Evolutionary conservation across 768 basidiomycete species (phyloP).

Genomic region (Amanita fuliginea): DNA sequence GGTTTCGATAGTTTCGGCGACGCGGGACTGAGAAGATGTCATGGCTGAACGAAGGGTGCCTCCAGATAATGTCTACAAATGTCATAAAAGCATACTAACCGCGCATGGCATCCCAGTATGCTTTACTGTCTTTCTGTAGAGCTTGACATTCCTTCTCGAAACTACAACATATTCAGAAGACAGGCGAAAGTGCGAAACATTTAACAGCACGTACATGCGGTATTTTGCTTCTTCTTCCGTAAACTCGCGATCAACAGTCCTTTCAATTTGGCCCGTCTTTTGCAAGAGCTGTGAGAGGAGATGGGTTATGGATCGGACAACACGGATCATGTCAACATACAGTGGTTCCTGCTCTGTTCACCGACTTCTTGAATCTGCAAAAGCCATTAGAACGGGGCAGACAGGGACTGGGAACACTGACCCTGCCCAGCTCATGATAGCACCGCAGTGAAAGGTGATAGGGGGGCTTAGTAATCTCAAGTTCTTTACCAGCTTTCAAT

Average conservation of each 20-base stretch:
- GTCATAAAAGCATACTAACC: constrained; percentile 32
- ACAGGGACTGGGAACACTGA: constrained; percentile 13
- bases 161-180: constrained; percentile 27
- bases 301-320: constrained; percentile 9
- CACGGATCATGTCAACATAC: constrained; percentile 27
- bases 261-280: constrained; percentile 97
- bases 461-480: constrained; percentile 3
- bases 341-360: constrained; percentile 87
- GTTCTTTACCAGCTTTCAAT: too few relatives aligned
- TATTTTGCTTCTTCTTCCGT: constrained; percentile 87
- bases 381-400: constrained; percentile 3
- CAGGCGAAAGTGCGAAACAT: background rate
- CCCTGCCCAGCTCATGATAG: constrained; percentile 48
- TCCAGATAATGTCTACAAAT: background rate
- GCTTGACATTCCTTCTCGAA: constrained; percentile 94
- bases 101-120: constrained; percentile 90
- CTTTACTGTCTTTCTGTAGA: constrained; percentile 92
- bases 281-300: constrained; percentile 61
- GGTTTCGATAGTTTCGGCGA: constrained; percentile 87
- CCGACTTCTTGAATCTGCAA: constrained; percentile 81
- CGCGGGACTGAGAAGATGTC: constrained; percentile 84
- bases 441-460: background rate
- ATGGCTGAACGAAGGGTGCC: constrained; percentile 26
- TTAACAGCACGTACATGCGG: constrained; percentile 52
- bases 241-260: constrained; percentile 91